Evolutionary conservation across 2,329 filamentous ascomycete species (phyloP).

Genomic region (Dendrostoma leiphaemia): DNA sequence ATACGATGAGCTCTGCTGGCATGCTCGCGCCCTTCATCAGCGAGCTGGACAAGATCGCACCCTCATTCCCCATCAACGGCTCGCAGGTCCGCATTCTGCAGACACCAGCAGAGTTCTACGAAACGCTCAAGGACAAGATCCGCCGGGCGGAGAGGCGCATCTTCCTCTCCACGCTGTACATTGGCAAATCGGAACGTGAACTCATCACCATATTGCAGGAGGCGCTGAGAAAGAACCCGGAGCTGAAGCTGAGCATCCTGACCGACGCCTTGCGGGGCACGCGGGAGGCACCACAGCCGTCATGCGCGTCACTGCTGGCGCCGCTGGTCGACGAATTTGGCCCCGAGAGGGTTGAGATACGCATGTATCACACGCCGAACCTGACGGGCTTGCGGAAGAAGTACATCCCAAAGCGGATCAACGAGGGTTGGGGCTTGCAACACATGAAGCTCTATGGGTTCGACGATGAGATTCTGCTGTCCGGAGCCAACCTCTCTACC

Average conservation of each 20-base stretch:
- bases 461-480: constrained; percentile 93
- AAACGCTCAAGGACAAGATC: constrained; percentile 87
- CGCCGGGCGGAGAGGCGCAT: constrained; percentile 73
- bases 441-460: constrained; percentile 99
- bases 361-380: constrained; percentile 98
- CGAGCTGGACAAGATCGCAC: constrained; percentile 85
- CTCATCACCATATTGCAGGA: constrained; percentile 76
- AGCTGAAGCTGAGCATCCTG: constrained; percentile 80
- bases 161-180: constrained; percentile 94
- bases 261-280: constrained; percentile 92
- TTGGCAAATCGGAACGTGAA: constrained; percentile 89
- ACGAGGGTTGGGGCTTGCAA: constrained; percentile 96
- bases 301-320: constrained; percentile 83
- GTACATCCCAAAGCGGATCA: constrained; percentile 82
- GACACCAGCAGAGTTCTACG: constrained; percentile 86
- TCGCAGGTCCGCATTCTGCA: constrained; percentile 77
- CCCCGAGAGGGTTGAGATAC: constrained; percentile 78
- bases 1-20: constrained; percentile 31
- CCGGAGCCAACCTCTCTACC: constrained; percentile 84
- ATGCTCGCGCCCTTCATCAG: constrained; percentile 54
- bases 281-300: constrained; percentile 80
- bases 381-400: constrained; percentile 83
- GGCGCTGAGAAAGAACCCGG: constrained; percentile 70
- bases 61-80: constrained; percentile 82
- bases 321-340: constrained; percentile 85